These are phyloP conservation scores for Pythium sp. DNA, from an alignment of 352 stramenopile genomes.

Conservation along the genomic window DNA sequence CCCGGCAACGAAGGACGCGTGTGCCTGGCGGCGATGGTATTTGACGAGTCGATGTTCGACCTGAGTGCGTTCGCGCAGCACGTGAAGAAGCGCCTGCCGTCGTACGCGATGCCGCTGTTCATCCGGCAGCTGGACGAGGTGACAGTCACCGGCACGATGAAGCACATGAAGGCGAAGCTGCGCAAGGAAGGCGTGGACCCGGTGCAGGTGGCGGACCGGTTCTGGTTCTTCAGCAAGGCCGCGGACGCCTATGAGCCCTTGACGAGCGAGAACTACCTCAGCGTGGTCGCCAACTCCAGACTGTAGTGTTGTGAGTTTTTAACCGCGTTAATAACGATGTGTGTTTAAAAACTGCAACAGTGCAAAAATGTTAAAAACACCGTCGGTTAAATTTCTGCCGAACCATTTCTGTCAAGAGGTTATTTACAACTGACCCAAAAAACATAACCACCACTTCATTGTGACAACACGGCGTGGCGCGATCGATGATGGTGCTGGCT, in stretches of 20 bases:
- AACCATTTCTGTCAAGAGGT: no score
- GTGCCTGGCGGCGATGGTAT: constrained; percentile 83
- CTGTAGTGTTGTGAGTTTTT: no score
- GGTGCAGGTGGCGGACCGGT: constrained; percentile 41
- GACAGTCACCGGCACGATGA: constrained; percentile 88
- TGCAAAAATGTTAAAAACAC: no score
- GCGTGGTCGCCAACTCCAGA: constrained; percentile 40
- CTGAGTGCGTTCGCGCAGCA: constrained; percentile 50
- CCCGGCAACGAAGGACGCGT: constrained; percentile 78
- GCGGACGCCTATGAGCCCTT: constrained; percentile 52
- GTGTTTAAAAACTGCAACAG: no score
- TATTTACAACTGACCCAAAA: no score
- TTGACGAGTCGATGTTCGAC: constrained; percentile 55
- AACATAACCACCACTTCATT: no score
- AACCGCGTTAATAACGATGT: no score
- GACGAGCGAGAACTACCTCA: constrained; percentile 51
- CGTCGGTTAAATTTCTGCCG: no score
- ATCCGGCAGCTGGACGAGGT: constrained; percentile 71
- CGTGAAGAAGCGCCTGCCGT: constrained; percentile 42
- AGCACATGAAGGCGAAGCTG: constrained; percentile 89
- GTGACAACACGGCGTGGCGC: no score
- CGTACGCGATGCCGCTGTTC: constrained; percentile 84
- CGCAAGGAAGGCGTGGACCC: constrained; percentile 76
- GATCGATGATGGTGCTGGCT: no score
- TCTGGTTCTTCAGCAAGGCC: constrained; percentile 56